Percentiles rank a stretch among this genome's conserved stretches.
Conservation (phyloP, 345 rosid genomes). For the Salix arbutifolia region DNA sequence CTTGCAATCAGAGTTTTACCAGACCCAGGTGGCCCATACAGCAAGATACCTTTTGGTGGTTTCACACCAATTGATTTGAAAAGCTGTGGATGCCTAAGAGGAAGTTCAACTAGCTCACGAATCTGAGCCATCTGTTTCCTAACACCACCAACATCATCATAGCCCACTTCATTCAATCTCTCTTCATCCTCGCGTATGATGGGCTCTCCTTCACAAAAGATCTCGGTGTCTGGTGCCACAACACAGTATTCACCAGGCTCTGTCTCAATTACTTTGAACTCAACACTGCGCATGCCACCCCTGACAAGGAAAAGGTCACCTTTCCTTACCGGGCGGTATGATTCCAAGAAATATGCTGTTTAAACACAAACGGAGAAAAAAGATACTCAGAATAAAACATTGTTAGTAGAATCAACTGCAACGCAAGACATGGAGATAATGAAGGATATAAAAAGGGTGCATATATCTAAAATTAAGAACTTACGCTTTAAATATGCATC, state of each 20-base stretch:
- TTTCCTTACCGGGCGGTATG: conserved; percentile 6
- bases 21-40: conserved; percentile 7
- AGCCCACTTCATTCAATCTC: conserved; percentile 8
- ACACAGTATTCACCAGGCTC: conserved; percentile 10
- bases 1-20: conserved; percentile 14
- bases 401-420: background rate
- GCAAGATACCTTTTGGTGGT: conserved; percentile 12
- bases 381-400: background rate
- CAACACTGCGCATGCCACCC: conserved; percentile 12
- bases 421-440: background rate
- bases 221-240: conserved; percentile 10
- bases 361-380: background rate
- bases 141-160: conserved; percentile 14
- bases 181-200: conserved; percentile 11
- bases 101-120: conserved; percentile 11
- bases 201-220: conserved; percentile 13
- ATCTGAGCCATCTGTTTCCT: conserved; percentile 15
- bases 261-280: conserved; percentile 10
- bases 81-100: conserved; percentile 13
- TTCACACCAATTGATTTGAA: conserved; percentile 12
- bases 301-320: conserved; percentile 9
- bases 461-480: background rate
- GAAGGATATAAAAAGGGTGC: background rate
- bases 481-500: conserved; percentile 33
- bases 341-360: conserved; percentile 17